phyloP scores from a whole-genome alignment of 2,329 filamentous ascomycete genomes.

The Lecanicillium sp. region DNA sequence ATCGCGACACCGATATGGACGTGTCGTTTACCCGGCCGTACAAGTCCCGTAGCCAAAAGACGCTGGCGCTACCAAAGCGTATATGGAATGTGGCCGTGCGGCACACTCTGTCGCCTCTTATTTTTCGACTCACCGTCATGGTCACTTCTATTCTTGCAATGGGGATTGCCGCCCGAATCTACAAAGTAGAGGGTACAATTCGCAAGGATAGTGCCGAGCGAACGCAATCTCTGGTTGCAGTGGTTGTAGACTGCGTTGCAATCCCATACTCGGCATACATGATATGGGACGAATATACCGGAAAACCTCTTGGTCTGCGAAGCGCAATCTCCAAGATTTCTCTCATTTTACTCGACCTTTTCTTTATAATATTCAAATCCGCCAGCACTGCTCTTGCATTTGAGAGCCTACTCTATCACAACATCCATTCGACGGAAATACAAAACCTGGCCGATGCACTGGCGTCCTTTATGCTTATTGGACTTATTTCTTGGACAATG shows the following conservation, averaged over 20 bases:
- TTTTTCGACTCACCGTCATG: conserved; percentile 76
- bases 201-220: conserved; percentile 43
- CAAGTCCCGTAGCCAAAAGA: conserved; percentile 20
- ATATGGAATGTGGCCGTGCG: conserved; percentile 63
- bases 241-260: conserved; percentile 81
- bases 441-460: conserved; percentile 58
- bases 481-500: conserved; percentile 79
- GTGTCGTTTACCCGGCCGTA: conserved; percentile 19
- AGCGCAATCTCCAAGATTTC: conserved; percentile 78
- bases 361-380: conserved; percentile 96
- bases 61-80: conserved; percentile 38
- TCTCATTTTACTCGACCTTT: conserved; percentile 81
- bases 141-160: conserved; percentile 76
- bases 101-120: conserved; percentile 76
- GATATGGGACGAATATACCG: conserved; percentile 93
- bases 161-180: conserved; percentile 69
- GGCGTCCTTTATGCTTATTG: conserved; percentile 70
- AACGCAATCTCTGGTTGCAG: conserved; percentile 77
- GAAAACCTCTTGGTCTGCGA: conserved; percentile 82
- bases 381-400: conserved; percentile 88
- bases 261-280: conserved; percentile 89
- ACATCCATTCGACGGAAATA: conserved; percentile 24
- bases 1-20: conserved; percentile 25
- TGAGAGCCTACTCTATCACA: conserved; percentile 62
- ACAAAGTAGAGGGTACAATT: conserved; percentile 44